phyloP scores from a whole-genome alignment of 768 basidiomycete species.

The Trametes gibbosa region DNA sequence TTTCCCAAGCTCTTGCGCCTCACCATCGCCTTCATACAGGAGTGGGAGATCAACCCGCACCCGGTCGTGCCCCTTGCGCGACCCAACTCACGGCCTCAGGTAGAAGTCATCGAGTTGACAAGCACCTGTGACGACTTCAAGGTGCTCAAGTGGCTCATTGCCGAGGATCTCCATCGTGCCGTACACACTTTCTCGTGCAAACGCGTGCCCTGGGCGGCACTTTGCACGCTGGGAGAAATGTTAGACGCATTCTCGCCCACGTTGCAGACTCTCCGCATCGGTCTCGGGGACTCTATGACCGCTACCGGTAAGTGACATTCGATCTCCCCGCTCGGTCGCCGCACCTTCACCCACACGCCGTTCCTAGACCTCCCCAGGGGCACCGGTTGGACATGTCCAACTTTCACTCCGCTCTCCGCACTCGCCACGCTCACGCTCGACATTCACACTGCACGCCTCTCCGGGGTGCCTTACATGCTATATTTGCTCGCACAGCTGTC shows the following conservation, averaged over 20 bases:
- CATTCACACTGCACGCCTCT: slow-evolving; percentile 10
- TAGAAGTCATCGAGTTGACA: slow-evolving; percentile 8
- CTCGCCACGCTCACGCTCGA: slow-evolving; percentile 13
- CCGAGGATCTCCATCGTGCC: neutral
- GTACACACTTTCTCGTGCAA: slow-evolving; percentile 9
- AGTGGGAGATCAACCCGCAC: slow-evolving; percentile 10
- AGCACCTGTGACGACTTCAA: slow-evolving; percentile 15
- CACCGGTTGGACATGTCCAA: neutral
- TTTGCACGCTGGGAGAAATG: neutral
- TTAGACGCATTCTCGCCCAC: slow-evolving; percentile 5
- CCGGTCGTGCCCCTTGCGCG: neutral
- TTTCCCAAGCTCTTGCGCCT: slow-evolving; percentile 6
- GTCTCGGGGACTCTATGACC: slow-evolving; percentile 1
- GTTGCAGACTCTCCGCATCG: slow-evolving; percentile 8
- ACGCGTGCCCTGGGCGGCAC: slow-evolving; percentile 3
- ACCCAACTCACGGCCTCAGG: neutral
- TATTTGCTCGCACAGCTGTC: slow-evolving; percentile 7
- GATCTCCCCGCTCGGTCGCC: neutral
- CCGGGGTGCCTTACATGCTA: slow-evolving; percentile 10
- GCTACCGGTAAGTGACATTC: neutral
- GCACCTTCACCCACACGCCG: neutral
- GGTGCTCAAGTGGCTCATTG: slow-evolving; percentile 13
- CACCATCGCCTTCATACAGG: slow-evolving; percentile 14
- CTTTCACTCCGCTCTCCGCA: slow-evolving; percentile 1
- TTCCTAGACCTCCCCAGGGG: neutral